Percentiles rank a stretch among this genome's conserved stretches.
Conservation (phyloP, 1,284 basidiomycete species). For the Athelia psychrophila region DNA sequence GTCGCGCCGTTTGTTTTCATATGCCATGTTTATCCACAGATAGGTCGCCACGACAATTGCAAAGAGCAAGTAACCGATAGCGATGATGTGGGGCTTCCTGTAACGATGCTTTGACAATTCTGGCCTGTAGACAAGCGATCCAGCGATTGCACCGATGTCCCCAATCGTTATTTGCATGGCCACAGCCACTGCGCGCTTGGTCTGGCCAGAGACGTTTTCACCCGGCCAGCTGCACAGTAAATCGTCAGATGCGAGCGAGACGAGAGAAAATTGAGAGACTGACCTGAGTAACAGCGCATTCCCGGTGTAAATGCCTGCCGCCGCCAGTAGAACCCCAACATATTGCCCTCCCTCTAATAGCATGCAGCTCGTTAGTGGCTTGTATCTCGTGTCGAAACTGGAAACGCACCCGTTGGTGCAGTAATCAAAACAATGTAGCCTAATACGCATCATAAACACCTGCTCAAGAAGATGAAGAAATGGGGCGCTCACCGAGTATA, state of each 20-base stretch:
- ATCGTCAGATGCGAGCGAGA: neutral
- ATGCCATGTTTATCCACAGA: constrained; percentile 49
- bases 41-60: constrained; percentile 42
- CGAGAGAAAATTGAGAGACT: constrained; percentile 11
- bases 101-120: constrained; percentile 44
- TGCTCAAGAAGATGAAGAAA: neutral
- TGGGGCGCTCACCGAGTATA: constrained; percentile 44
- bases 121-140: constrained; percentile 53
- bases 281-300: constrained; percentile 55
- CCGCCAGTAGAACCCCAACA: constrained; percentile 57
- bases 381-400: neutral
- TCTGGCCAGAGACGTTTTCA: constrained; percentile 73
- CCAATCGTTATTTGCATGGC: constrained; percentile 70
- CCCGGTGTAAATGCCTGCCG: constrained; percentile 60
- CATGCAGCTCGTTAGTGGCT: neutral
- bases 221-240: constrained; percentile 48
- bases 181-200: constrained; percentile 62
- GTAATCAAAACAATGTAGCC: constrained; percentile 63
- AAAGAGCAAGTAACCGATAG: constrained; percentile 56
- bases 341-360: constrained; percentile 51
- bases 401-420: constrained; percentile 40
- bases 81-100: constrained; percentile 57
- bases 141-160: constrained; percentile 61
- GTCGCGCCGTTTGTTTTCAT: constrained; percentile 50
- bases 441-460: constrained; percentile 14